These are phyloP conservation scores for Eucalyptus globulus DNA, from an alignment of 345 rosid species.

Conservation along the genomic window DNA sequence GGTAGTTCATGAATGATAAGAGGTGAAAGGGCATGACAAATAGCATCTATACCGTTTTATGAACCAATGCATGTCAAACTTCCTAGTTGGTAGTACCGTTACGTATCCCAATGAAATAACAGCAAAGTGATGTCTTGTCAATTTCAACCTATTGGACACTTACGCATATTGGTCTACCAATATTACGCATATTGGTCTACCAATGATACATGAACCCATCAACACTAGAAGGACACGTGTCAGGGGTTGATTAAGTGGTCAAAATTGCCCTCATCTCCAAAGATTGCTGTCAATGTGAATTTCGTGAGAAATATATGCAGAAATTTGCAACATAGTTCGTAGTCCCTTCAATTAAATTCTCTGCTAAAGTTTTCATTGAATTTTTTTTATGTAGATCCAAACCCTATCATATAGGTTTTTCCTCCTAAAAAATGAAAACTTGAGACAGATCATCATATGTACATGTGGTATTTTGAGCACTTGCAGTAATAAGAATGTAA, in stretches of 20 bases:
- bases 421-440: neutral
- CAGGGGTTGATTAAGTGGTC: neutral
- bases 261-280: neutral
- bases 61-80: neutral
- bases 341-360: neutral
- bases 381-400: neutral
- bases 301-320: neutral
- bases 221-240: neutral
- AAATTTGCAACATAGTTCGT: neutral
- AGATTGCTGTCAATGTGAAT: neutral
- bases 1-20: neutral
- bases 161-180: neutral
- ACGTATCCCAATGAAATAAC: neutral
- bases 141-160: neutral
- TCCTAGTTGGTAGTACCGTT: neutral
- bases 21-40: neutral
- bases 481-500: neutral
- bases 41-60: neutral
- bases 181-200: no score
- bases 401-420: neutral
- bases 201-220: neutral
- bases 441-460: neutral
- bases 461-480: neutral
- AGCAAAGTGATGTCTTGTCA: neutral
- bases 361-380: neutral